These are phyloP conservation scores for Breviolum minutum DNA, from an alignment of 73 alveolate species.

Conservation along the genomic window DNA sequence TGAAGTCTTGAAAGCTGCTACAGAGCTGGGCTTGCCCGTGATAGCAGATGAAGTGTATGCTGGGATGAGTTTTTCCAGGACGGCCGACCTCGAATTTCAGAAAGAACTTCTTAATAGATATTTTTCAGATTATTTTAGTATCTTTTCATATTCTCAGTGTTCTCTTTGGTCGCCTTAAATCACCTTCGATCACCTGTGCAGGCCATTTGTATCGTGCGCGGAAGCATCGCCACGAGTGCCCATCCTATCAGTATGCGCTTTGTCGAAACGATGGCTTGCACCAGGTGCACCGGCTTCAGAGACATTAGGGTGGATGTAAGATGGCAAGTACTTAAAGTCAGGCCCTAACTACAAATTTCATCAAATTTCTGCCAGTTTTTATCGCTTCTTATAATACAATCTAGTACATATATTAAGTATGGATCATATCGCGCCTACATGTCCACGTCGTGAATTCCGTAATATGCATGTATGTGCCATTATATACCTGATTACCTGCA, in stretches of 20 bases:
- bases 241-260: slow-evolving; percentile 84
- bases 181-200: background rate
- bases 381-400: too few relatives aligned
- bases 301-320: background rate
- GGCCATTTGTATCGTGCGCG: slow-evolving; percentile 88
- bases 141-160: background rate
- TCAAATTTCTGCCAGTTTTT: too few relatives aligned
- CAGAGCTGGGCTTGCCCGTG: slow-evolving; percentile 76
- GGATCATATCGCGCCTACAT: too few relatives aligned
- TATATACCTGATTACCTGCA: too few relatives aligned
- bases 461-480: too few relatives aligned
- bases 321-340: too few relatives aligned
- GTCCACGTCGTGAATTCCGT: too few relatives aligned
- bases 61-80: slow-evolving; percentile 92
- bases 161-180: background rate
- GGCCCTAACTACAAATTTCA: too few relatives aligned
- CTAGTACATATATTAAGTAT: too few relatives aligned
- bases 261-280: slow-evolving; percentile 93
- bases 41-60: slow-evolving; percentile 93
- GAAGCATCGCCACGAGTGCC: slow-evolving; percentile 77
- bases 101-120: background rate
- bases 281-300: slow-evolving; percentile 7
- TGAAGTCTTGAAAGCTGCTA: slow-evolving; percentile 47
- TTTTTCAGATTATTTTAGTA: background rate
- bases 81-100: background rate